These are phyloP conservation scores for Penicillium sp. DNA, from an alignment of 2,329 filamentous ascomycete species.

Conservation along the genomic window DNA sequence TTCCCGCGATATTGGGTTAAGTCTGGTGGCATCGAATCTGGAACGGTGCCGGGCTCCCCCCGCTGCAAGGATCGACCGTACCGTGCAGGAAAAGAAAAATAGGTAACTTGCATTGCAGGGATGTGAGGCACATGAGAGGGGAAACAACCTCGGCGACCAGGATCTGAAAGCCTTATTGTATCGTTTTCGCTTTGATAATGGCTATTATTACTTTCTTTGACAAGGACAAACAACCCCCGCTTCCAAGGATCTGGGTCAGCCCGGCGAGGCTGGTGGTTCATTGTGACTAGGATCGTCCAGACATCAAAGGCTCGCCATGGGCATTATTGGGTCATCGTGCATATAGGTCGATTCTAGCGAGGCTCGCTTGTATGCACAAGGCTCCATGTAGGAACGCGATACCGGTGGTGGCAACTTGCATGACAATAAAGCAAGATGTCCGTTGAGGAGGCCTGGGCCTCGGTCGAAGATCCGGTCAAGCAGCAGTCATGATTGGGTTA, in stretches of 20 bases:
- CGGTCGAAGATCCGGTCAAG: constrained; percentile 10
- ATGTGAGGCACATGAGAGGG: not conserved
- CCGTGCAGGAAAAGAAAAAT: constrained; percentile 16
- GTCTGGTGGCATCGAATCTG: not conserved
- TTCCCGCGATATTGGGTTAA: not conserved
- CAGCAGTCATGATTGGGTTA: constrained; percentile 19
- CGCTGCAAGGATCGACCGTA: constrained; percentile 27
- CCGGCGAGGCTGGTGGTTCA: not conserved
- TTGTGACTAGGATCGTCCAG: constrained; percentile 13
- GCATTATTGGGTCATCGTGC: constrained; percentile 16
- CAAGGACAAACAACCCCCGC: constrained; percentile 6
- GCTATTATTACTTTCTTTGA: not conserved
- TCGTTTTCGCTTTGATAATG: not conserved
- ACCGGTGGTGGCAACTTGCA: constrained; percentile 22
- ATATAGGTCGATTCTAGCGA: constrained; percentile 16
- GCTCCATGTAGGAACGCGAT: constrained; percentile 13
- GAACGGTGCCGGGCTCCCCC: constrained; percentile 1
- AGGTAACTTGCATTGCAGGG: constrained; percentile 11
- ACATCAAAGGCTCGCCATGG: constrained; percentile 7
- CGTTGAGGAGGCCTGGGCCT: constrained; percentile 10
- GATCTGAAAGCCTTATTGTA: not conserved
- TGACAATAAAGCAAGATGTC: constrained; percentile 8
- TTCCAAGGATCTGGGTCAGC: not conserved
- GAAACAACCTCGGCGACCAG: not conserved
- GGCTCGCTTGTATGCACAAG: constrained; percentile 13